Evolutionary conservation across 2,329 filamentous ascomycete genomes (phyloP).

Genomic region (Colletotrichum camelliae): DNA sequence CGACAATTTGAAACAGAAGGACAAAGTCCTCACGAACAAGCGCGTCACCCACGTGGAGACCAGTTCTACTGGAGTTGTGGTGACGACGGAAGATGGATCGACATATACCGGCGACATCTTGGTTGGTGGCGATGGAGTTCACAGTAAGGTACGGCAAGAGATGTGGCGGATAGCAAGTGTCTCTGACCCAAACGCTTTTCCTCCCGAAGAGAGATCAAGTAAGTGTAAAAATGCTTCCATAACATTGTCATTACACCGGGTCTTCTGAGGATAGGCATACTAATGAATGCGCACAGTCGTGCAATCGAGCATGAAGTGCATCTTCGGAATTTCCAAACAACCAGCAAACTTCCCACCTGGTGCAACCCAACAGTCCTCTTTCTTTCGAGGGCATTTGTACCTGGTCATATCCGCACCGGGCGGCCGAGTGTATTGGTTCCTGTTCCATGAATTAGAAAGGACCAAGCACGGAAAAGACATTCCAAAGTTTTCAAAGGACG

Average conservation of each 20-base stretch:
- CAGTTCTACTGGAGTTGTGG: conserved; percentile 24
- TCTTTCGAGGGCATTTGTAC: conserved; percentile 26
- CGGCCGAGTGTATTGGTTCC: conserved; percentile 39
- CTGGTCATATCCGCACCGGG: conserved; percentile 35
- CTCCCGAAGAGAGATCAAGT: conserved; percentile 20
- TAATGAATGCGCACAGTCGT: not conserved
- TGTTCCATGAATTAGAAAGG: conserved; percentile 33
- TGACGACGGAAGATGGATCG: conserved; percentile 34
- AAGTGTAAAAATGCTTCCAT: too few species aligned
- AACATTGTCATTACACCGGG: too few species aligned
- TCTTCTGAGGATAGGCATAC: too few species aligned
- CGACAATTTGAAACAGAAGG: conserved; percentile 34
- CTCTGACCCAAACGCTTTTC: conserved; percentile 27
- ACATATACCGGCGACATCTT: conserved; percentile 37
- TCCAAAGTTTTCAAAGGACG: conserved; percentile 37
- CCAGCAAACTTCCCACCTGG: not conserved
- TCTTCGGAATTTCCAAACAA: conserved; percentile 41
- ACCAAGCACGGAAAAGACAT: conserved; percentile 34
- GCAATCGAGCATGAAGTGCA: conserved; percentile 27
- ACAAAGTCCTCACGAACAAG: conserved; percentile 17
- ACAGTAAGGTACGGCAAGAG: conserved; percentile 39
- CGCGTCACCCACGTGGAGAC: conserved; percentile 14
- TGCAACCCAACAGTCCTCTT: not conserved
- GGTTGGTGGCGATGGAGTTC: conserved; percentile 45
- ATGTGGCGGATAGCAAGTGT: conserved; percentile 29